Evolutionary conservation across 805 yeast genomes (phyloP).

Genomic region (Schizosaccharomyces osmophilus): DNA sequence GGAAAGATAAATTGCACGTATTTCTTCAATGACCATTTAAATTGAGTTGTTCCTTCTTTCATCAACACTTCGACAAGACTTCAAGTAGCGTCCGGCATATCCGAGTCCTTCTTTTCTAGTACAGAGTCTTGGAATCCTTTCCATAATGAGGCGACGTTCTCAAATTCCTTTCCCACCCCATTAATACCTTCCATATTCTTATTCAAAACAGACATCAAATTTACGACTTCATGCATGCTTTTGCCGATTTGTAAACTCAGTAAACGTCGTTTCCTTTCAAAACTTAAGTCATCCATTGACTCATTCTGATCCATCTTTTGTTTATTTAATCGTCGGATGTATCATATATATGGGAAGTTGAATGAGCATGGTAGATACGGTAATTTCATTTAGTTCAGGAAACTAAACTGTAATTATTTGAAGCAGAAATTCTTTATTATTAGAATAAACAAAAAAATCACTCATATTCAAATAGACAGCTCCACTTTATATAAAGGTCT

Average conservation of each 20-base stretch:
- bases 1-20: too few relatives aligned
- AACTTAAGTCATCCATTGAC: neutral
- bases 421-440: too few relatives aligned
- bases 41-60: too few relatives aligned
- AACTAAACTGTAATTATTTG: too few relatives aligned
- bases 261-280: neutral
- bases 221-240: neutral
- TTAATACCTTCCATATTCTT: neutral
- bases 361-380: neutral
- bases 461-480: too few relatives aligned
- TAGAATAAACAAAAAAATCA: too few relatives aligned
- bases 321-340: neutral
- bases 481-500: too few relatives aligned
- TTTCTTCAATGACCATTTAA: too few relatives aligned
- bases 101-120: neutral
- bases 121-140: slow-evolving; percentile 29
- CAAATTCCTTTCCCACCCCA: slow-evolving; percentile 42
- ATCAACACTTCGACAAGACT: neutral
- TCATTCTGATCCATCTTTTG: neutral
- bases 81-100: neutral
- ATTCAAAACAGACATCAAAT: neutral
- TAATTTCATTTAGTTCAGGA: too few relatives aligned
- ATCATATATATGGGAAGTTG: neutral
- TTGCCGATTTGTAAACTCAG: neutral
- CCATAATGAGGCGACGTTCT: slow-evolving; percentile 50